Evolutionary conservation across 495 filamentous ascomycete species (phyloP).

Genomic region (Lophium mytilinum): DNA sequence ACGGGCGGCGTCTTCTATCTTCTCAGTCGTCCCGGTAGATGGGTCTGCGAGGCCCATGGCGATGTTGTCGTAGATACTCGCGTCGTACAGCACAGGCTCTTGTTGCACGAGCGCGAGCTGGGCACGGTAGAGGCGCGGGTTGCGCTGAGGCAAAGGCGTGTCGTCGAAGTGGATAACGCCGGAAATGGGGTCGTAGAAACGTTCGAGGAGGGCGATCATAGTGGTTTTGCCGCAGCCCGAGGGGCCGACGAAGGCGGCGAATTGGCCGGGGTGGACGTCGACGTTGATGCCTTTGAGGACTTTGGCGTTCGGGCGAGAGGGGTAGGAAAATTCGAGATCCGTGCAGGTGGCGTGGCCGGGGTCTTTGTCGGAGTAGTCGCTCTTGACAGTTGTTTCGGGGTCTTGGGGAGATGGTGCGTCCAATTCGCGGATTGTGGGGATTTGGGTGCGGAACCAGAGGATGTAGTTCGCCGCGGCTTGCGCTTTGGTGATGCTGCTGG

Average conservation of each 20-base stretch:
- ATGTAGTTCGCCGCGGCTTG: conserved; percentile 16
- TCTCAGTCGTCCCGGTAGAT: conserved; percentile 34
- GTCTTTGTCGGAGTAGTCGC: neutral
- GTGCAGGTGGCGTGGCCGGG: conserved; percentile 6
- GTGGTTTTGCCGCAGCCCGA: conserved; percentile 29
- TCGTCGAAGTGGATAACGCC: conserved; percentile 20
- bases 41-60: conserved; percentile 38
- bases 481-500: conserved; percentile 18
- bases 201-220: conserved; percentile 23
- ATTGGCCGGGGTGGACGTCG: conserved; percentile 7
- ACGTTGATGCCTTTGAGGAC: conserved; percentile 13
- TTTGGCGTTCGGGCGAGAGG: neutral
- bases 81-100: conserved; percentile 25
- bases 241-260: conserved; percentile 22
- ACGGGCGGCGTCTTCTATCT: conserved; percentile 33
- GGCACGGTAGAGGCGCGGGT: conserved; percentile 4
- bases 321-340: conserved; percentile 8
- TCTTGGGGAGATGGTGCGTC: conserved; percentile 64
- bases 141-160: conserved; percentile 13
- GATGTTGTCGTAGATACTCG: conserved; percentile 51
- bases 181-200: conserved; percentile 24
- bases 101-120: conserved; percentile 22
- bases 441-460: conserved; percentile 11
- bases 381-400: conserved; percentile 67
- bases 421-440: conserved; percentile 56